Percentiles rank a stretch among this genome's conserved stretches.
Conservation (phyloP, 225 moss, liverwort and hornwort species). For the Sphagnum contortum region DNA sequence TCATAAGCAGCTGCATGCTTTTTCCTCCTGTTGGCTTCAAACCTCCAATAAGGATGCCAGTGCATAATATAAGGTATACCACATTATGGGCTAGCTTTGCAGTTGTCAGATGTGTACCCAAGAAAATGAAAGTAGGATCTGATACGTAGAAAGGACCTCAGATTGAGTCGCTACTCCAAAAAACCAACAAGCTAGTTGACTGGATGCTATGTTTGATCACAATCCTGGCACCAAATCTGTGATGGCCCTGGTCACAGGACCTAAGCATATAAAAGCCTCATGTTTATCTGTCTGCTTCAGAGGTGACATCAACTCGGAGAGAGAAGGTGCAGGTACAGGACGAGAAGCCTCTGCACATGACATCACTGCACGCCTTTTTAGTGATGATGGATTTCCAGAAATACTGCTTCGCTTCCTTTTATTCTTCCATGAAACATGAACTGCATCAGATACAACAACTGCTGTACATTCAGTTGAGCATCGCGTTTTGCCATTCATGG, state of each 20-base stretch:
- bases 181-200: not conserved
- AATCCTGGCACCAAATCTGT: constrained; percentile 18
- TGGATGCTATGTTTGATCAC: constrained; percentile 18
- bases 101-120: too few relatives aligned
- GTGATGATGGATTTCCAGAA: constrained; percentile 15
- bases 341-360: constrained; percentile 4
- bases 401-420: constrained; percentile 30
- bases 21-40: too few relatives aligned
- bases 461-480: constrained; percentile 9
- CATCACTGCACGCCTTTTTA: constrained; percentile 14
- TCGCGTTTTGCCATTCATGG: constrained; percentile 7
- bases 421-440: constrained; percentile 13
- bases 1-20: too few relatives aligned
- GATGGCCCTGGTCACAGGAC: constrained; percentile 36
- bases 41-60: too few relatives aligned
- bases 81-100: too few relatives aligned
- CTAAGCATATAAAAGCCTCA: constrained; percentile 29
- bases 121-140: too few relatives aligned
- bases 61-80: too few relatives aligned
- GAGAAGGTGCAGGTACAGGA: constrained; percentile 5
- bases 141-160: too few relatives aligned
- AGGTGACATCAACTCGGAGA: constrained; percentile 26
- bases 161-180: too few relatives aligned
- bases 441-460: constrained; percentile 5
- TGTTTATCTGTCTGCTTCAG: constrained; percentile 32